Percentiles rank a stretch among this genome's conserved stretches.
These are phyloP conservation scores for Leersia perrieri DNA, from an alignment of 176 grass and related monocot species.

Conservation along the genomic window DNA sequence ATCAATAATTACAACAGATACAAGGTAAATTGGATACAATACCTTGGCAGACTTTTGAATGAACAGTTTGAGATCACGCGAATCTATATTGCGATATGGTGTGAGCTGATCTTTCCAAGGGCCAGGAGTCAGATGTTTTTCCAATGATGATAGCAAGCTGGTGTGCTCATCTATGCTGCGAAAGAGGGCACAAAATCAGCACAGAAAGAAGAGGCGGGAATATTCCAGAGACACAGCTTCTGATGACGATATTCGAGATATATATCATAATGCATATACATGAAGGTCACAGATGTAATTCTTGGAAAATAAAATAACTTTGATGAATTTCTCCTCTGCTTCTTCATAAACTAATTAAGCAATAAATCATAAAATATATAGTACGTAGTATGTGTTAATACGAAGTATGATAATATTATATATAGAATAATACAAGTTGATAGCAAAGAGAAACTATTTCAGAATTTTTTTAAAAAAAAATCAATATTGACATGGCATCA, in stretches of 20 bases:
- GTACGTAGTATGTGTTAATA: neutral
- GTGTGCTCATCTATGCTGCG: slow-evolving; percentile 67
- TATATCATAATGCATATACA: neutral
- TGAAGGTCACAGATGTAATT: neutral
- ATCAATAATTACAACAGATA: neutral
- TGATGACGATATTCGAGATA: too few relatives aligned
- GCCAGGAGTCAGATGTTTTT: slow-evolving; percentile 70
- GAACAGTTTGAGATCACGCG: slow-evolving; percentile 71
- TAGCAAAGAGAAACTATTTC: neutral
- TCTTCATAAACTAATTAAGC: neutral
- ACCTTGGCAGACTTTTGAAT: slow-evolving; percentile 80
- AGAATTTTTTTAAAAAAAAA: neutral
- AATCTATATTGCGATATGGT: slow-evolving; percentile 52
- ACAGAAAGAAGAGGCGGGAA: neutral
- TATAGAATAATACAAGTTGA: neutral
- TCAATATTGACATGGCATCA: neutral
- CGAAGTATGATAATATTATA: neutral
- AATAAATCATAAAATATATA: neutral
- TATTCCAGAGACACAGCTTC: neutral
- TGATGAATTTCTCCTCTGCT: neutral
- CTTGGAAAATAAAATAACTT: neutral
- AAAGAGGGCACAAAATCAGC: slow-evolving; percentile 36
- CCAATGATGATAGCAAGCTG: slow-evolving; percentile 62
- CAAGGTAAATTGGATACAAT: slow-evolving; percentile 23
- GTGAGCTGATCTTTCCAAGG: slow-evolving; percentile 85